Conservation (phyloP, 2,329 filamentous ascomycete genomes). For the Penicillium janthinellum region DNA sequence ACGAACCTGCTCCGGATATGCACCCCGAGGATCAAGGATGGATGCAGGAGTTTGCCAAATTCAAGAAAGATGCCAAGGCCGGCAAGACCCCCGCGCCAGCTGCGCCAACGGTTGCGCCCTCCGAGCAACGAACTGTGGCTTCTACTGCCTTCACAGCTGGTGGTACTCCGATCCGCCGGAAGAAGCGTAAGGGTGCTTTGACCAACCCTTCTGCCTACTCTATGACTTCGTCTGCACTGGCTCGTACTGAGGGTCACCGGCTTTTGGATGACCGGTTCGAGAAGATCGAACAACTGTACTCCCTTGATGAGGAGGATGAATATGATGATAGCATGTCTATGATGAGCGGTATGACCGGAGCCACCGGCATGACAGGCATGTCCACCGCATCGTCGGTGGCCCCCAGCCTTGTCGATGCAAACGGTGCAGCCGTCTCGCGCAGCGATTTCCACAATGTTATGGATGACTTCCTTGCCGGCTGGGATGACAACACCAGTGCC, state of each 20-base stretch:
- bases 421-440: constrained; percentile 56
- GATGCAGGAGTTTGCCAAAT: constrained; percentile 90
- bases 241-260: constrained; percentile 82
- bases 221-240: constrained; percentile 86
- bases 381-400: constrained; percentile 60
- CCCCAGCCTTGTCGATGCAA: constrained; percentile 51
- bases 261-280: constrained; percentile 91
- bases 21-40: constrained; percentile 75
- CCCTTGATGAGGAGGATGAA: constrained; percentile 60
- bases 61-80: constrained; percentile 73
- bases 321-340: constrained; percentile 57
- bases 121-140: constrained; percentile 46
- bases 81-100: constrained; percentile 40
- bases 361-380: constrained; percentile 63
- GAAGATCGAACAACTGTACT: constrained; percentile 80
- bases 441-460: constrained; percentile 86
- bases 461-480: constrained; percentile 83
- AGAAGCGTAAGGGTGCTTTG: constrained; percentile 93
- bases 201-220: constrained; percentile 86
- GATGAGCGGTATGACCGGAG: constrained; percentile 48
- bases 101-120: constrained; percentile 41
- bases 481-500: constrained; percentile 47
- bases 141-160: constrained; percentile 60
- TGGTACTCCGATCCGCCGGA: constrained; percentile 66
- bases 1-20: constrained; percentile 43